Evolutionary conservation across 805 yeast species (phyloP), one percentile per base, ranked within the genome.

Genomic region (Yamadazyma kitorensis): DNA sequence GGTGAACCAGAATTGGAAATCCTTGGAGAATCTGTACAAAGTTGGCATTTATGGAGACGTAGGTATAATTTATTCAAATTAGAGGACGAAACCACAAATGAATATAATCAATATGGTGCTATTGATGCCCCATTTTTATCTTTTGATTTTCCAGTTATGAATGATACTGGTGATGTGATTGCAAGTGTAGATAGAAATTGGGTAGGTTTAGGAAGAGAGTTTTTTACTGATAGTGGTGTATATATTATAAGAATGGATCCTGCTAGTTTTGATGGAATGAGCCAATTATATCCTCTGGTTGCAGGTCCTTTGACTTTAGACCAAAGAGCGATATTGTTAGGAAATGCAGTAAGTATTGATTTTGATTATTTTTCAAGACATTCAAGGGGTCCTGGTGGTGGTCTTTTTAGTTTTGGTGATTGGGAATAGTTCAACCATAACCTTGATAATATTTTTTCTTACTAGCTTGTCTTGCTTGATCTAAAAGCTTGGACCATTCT

Each of bases 301-400:
- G 61, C 76, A 0, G 71, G 72, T 24, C 78, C 64, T 26, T 57
- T 93, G 58, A 74, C 81, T 4, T 60, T 87, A 27, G 94, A 84
- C 54, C 85, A 93, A 57, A 75, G 95, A 45, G 96, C 96, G 0
- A 78, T 88, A 1, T 52, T 93, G 56, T 66, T 93, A 36, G 95
- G 87, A 0, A 85, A 83, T 41, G 95, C 97, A 0, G 82, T 93
- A 2, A 83, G 95, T 39, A 82, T 93, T 40, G 98, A 93, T 58
- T 93, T 87, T 59, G 98, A 93, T 60, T 93, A 89, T 62, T 93
- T 93, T 59, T 86, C 96, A n/a, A 74, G 98, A 55, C 97, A 89
- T 55, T 80, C 91, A 13, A 49, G 71, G 29, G 70, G 79, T 24
- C 70, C 72, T 15, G 66, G 64, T 5, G 64, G 63, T 4, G 72